These are phyloP conservation scores for Dryas drummondii DNA, from an alignment of 306 rosid genomes.

Conservation along the genomic window DNA sequence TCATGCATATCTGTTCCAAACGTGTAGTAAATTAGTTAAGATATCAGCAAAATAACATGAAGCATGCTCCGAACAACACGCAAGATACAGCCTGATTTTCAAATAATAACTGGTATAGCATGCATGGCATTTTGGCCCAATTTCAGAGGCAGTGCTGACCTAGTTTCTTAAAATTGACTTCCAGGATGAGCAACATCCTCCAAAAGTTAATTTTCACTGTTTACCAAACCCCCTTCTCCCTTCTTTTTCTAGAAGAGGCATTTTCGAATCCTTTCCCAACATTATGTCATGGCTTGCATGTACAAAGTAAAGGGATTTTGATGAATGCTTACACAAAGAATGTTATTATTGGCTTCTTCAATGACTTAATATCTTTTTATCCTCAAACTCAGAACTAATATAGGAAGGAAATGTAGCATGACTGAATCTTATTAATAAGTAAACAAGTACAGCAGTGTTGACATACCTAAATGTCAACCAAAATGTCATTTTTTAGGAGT, in stretches of 20 bases:
- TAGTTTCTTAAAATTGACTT: background rate
- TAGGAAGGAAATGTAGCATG: background rate
- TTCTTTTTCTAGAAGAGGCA: background rate
- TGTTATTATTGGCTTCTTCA: background rate
- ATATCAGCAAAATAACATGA: background rate
- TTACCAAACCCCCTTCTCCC: background rate
- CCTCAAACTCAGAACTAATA: too few species aligned
- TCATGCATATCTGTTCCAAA: slow-evolving; percentile 58
- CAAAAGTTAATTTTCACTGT: background rate
- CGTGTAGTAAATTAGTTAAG: slow-evolving; percentile 4
- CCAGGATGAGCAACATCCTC: background rate
- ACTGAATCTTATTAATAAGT: background rate
- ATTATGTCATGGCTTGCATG: background rate
- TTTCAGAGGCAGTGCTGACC: background rate
- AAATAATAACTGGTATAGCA: background rate
- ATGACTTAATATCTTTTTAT: background rate
- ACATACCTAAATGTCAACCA: too few species aligned
- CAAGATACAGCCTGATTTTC: background rate
- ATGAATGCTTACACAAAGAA: background rate
- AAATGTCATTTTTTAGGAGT: background rate
- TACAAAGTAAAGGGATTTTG: background rate
- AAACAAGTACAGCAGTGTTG: too few species aligned
- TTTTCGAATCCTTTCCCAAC: background rate
- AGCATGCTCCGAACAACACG: background rate
- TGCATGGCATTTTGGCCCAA: background rate